Percentiles rank a stretch among this genome's conserved stretches.
Conservation (phyloP, 352 stramenopile genomes). For the Phytophthora crassamura region DNA sequence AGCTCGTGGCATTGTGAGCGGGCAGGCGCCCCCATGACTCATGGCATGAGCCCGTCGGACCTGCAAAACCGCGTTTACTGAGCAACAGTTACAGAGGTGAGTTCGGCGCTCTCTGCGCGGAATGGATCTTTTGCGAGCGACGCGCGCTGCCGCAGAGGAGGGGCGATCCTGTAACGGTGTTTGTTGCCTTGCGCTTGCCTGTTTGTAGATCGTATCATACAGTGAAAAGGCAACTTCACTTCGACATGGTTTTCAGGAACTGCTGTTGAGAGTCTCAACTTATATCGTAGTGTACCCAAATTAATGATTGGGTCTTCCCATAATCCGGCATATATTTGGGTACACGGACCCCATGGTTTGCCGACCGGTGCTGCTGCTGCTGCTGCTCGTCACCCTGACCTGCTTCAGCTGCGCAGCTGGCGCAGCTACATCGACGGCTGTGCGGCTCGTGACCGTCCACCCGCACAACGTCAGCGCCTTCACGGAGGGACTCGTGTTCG, state of each 20-base stretch:
- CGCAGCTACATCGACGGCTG: conserved; percentile 38
- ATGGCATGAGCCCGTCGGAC: conserved; percentile 21
- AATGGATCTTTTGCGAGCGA: conserved; percentile 23
- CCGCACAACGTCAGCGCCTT: conserved; percentile 74
- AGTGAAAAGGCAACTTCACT: not conserved
- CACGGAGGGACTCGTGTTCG: conserved; percentile 79
- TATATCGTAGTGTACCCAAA: too few species aligned
- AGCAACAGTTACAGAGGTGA: not conserved
- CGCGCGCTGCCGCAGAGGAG: conserved; percentile 22
- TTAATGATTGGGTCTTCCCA: too few species aligned
- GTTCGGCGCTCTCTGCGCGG: conserved; percentile 12
- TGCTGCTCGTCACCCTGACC: conserved; percentile 4
- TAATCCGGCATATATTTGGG: too few species aligned
- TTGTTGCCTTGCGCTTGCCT: conserved; percentile 6
- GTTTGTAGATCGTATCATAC: conserved; percentile 2
- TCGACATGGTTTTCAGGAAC: conserved; percentile 22
- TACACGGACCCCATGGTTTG: conserved; percentile 13
- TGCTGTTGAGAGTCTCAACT: too few species aligned
- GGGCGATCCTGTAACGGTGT: conserved; percentile 25
- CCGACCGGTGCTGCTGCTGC: conserved; percentile 20
- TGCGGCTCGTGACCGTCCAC: conserved; percentile 66
- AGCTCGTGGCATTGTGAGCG: conserved; percentile 16
- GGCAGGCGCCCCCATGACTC: not conserved
- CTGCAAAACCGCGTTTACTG: too few species aligned
- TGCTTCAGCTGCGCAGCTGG: conserved; percentile 15